Base-by-base conservation (phyloP, 2,329 filamentous ascomycete genomes). In the Aspergillus carbonarius region DNA sequence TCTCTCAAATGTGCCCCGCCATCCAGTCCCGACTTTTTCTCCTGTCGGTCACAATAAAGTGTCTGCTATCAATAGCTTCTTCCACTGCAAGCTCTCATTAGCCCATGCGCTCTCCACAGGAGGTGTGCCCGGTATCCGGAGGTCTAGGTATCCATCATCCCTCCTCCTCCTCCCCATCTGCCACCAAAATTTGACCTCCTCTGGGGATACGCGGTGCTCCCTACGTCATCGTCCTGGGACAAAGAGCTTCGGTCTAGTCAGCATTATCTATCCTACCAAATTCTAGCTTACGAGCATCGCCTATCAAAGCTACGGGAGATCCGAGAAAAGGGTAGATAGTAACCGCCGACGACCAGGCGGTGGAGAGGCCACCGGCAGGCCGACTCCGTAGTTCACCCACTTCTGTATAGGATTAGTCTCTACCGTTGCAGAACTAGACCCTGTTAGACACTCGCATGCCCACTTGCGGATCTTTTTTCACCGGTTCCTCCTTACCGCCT, bases 401-500 rank as follows among this genome's bases (percentile, higher is more conserved):
- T 42, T 53, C 50, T 12, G 50, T 40, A 53, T 53, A 40, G 35
- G 18, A n/a, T 53, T 47, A 47, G 42, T 47, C 35, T 35, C 50
- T 39, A 20, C 34, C 34, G 17, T 40, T 42, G 35, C 50, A 42
- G 18, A 42, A 37, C 51, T 54, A 54, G 51, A 54, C 51, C 51
- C 51, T 54, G 51, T 40, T 54, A 32, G 44, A 48, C 44, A 48
- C 44, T 12, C 25, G 23, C 25, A 18, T 48, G 25, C 9, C 23
- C 25, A 48, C 44, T 30, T 48, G 44, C 44, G 44, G 44, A 30
- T 30, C 44, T 48, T n/a, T 30, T 42, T 32, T 42, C 51, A 54
- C 51, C 51, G 37, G 40, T 54, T 40, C 25, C 23, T 48, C 15
- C 37, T 54, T 54, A 54, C 51, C 51, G 51, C 51, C 51, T 54